Evolutionary conservation across 345 rosid species (phyloP), one percentile per base, ranked within the genome.

Genomic region (Gossypium sturtianum): DNA sequence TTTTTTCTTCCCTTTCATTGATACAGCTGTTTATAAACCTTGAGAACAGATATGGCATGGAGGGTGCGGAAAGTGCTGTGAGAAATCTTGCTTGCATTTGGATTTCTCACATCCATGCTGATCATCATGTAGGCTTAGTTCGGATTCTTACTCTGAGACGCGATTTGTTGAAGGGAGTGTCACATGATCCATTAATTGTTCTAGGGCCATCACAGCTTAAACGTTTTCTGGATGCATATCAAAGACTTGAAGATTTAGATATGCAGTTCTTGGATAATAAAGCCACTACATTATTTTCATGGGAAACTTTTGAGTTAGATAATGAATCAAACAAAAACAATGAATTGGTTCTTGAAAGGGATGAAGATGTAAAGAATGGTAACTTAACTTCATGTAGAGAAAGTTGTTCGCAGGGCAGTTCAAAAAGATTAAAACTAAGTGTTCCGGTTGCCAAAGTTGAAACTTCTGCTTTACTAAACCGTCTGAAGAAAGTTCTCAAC

Each of bases 91-190:
- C 77, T 70, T 92, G 91, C 62, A 85, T 91, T 72, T 94, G 98
- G 98, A 91, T 94, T 75, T 94, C 98, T 76, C 98, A 94, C 67
- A 94, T 92, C 81, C 98, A 94, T 54, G 98, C 98, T 0, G 98
- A 94, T 82, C 98, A 94, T 86, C 98, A 92, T 45, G 76, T 90
- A 0, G 98, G 95, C 79, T 79, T 94, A 74, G 93, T 97, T 11
- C 88, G 97, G 80, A 80, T 94, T 57, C 90, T 94, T 67, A 85
- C 98, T 76, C 89, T 89, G 45, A 82, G 98, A 65, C 84, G 93
- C 62, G 84, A 88, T 80, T 83, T 94, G 69, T 80, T 94, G 80
- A 86, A 87, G 82, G 89, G 80, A 19, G 79, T 61, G 43, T 74
- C 87, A 57, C 98, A 89, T 66, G 98, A 94, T 54, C 98, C 98